A percentile compares a stretch with the other conserved stretches of the same genome.
Conservation (phyloP, 2,329 filamentous ascomycete species). For the Nothopassalora personata region DNA sequence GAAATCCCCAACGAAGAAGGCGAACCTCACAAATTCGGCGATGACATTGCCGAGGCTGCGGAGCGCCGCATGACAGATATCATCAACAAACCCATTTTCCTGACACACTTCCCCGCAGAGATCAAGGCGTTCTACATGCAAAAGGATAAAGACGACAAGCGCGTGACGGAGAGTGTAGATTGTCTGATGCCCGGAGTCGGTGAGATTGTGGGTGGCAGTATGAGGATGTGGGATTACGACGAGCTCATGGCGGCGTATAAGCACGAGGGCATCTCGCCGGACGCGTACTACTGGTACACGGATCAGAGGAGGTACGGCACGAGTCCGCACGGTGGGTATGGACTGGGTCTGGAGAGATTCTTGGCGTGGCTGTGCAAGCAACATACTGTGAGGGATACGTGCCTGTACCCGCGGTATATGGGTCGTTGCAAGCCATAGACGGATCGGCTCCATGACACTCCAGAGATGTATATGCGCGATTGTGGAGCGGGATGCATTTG, state of each 20-base stretch:
- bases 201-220: slow-evolving; percentile 75
- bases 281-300: slow-evolving; percentile 96
- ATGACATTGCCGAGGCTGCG: slow-evolving; percentile 96
- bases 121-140: slow-evolving; percentile 99
- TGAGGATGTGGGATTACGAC: slow-evolving; percentile 90
- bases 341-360: slow-evolving; percentile 82
- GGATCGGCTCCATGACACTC: not conserved
- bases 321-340: slow-evolving; percentile 88
- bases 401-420: slow-evolving; percentile 76
- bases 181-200: slow-evolving; percentile 86
- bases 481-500: not conserved
- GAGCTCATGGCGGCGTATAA: slow-evolving; percentile 86
- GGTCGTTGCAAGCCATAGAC: slow-evolving; percentile 67
- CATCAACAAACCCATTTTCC: slow-evolving; percentile 90
- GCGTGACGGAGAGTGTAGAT: slow-evolving; percentile 91
- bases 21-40: slow-evolving; percentile 82
- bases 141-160: slow-evolving; percentile 68
- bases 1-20: slow-evolving; percentile 91
- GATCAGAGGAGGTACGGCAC: slow-evolving; percentile 75
- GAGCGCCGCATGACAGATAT: slow-evolving; percentile 96
- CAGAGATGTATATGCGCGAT: not conserved
- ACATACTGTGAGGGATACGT: slow-evolving; percentile 62
- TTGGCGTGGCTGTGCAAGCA: slow-evolving; percentile 63
- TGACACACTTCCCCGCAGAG: slow-evolving; percentile 93
- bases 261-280: slow-evolving; percentile 76